These are phyloP conservation scores for Gnaphalium uliginosum DNA, from an alignment of 129 eudicot species.

Conservation along the genomic window DNA sequence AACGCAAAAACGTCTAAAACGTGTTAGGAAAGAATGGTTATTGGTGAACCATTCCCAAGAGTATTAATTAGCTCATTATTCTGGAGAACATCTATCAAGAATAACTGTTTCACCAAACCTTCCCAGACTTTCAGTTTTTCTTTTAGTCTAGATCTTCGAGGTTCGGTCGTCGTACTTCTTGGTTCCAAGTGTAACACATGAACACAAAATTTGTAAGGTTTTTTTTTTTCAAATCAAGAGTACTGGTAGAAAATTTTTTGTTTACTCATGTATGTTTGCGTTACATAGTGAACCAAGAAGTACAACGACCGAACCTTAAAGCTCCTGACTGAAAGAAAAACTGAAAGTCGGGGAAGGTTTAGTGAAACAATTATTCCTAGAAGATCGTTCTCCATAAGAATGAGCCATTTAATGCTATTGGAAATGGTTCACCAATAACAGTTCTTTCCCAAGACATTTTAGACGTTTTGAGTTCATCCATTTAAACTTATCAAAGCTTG, in stretches of 20 bases:
- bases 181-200: slow-evolving; percentile 46
- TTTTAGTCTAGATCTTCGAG: slow-evolving; percentile 75
- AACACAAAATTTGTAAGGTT: neutral
- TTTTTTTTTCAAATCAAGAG: neutral
- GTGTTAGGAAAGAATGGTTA: slow-evolving; percentile 68
- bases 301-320: slow-evolving; percentile 60
- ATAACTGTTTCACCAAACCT: slow-evolving; percentile 61
- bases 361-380: slow-evolving; percentile 62
- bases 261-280: no score
- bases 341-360: slow-evolving; percentile 71
- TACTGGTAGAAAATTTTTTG: no score
- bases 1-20: slow-evolving; percentile 39
- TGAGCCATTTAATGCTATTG: slow-evolving; percentile 59
- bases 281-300: slow-evolving; percentile 55
- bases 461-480: slow-evolving; percentile 37
- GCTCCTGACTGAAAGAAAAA: slow-evolving; percentile 75
- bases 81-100: slow-evolving; percentile 65
- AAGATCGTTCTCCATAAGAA: slow-evolving; percentile 72
- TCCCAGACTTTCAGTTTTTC: slow-evolving; percentile 77
- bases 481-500: slow-evolving; percentile 37
- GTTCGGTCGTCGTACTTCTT: slow-evolving; percentile 47
- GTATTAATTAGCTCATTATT: slow-evolving; percentile 59
- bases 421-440: slow-evolving; percentile 63
- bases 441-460: slow-evolving; percentile 58
- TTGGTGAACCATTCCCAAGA: slow-evolving; percentile 72